These are phyloP conservation scores for Pestalotiopsis fici DNA, from an alignment of 2,329 filamentous ascomycete species.

Conservation along the genomic window DNA sequence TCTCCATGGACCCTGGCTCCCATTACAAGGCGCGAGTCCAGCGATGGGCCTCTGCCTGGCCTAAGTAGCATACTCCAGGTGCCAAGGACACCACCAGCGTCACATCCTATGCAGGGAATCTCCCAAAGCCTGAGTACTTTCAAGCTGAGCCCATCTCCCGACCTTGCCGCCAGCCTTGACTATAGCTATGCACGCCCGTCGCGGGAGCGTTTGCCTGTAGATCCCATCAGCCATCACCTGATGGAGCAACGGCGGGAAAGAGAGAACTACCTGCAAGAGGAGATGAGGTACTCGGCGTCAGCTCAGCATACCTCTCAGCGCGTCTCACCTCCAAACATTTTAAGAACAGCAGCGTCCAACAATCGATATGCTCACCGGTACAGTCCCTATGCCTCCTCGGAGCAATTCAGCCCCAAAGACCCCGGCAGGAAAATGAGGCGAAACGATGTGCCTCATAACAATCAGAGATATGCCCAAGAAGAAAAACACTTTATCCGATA, in stretches of 20 bases:
- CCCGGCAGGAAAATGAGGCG: neutral
- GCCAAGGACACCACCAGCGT: neutral
- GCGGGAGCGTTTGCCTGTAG: neutral
- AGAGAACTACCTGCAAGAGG: neutral
- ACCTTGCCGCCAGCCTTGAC: neutral
- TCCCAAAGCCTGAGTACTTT: neutral
- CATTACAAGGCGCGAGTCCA: neutral
- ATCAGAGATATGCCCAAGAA: slow-evolving; percentile 29
- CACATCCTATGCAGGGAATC: neutral
- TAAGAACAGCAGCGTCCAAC: neutral
- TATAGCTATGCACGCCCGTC: neutral
- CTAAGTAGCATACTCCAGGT: slow-evolving; percentile 1
- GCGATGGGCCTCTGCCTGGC: neutral
- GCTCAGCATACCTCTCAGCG: neutral
- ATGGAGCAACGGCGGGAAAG: neutral
- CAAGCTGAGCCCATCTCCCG: neutral
- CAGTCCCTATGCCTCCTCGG: neutral
- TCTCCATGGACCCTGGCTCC: neutral
- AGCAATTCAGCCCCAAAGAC: neutral
- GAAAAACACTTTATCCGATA: slow-evolving; percentile 31
- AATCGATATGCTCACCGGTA: neutral
- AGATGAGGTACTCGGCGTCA: neutral
- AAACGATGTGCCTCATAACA: slow-evolving; percentile 22
- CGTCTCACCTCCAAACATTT: neutral
- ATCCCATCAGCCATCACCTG: neutral